Evolutionary conservation across 306 rosid species (phyloP), one percentile per base, ranked within the genome.

Genomic region (Glycine soja): DNA sequence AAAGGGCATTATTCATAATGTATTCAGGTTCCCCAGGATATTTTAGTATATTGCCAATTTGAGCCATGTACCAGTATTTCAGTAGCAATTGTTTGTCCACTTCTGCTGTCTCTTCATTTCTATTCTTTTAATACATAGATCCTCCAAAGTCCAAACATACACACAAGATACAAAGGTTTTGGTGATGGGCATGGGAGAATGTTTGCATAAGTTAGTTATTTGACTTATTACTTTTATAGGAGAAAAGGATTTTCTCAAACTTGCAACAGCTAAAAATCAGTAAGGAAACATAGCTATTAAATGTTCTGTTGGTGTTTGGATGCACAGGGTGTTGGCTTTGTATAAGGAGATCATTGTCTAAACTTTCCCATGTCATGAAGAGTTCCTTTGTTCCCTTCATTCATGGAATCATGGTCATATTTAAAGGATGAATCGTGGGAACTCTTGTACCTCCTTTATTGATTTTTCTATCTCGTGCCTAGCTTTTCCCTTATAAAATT

Each of bases 31-130:
- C 15, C 48, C 10, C 10, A 0, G 72, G 70, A 48, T 70, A 75
- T 57, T 76, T 75, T 63, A 69, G 42, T 52, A 24, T 15, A 18
- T 38, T 72, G 16, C 74, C n/a, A 6, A 66, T 18, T 51, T 16
- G 56, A 40, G 34, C 30, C 6, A 19, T 80, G 11, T 50, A 13
- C 10, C 9, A n/a, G 30, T 58, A 69, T 47, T 43, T 74, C 1
- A 15, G 63, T 43, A 30, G 51, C 40, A 54, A 81, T 54, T 30
- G 61, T 14, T 53, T 74, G 30, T 51, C 72, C 4, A 2, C 43
- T 64, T 79, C 54, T 74, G 40, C 12, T 74, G 67, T 81, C 6
- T 73, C 80, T 42, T 64, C 61, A 42, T 54, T 67, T 80, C 56
- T 45, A 30, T 45, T 46, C 13, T 46, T 64, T 59, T 13, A 74